phyloP scores from a whole-genome alignment of 1,284 basidiomycete genomes.

The Cutaneotrichosporon dermatis region DNA sequence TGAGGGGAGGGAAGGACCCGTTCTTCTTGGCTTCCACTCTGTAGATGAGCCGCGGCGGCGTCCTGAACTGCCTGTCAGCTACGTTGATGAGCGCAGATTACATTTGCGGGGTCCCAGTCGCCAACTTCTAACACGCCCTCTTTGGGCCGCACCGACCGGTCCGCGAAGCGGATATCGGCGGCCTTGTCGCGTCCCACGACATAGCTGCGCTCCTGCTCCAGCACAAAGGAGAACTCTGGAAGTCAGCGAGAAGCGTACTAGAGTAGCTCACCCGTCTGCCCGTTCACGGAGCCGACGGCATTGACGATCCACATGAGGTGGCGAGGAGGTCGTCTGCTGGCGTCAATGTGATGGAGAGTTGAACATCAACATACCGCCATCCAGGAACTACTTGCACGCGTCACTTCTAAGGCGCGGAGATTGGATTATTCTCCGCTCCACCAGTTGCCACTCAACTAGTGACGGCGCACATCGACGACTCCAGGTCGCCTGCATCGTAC shows the following conservation, averaged over 20 bases:
- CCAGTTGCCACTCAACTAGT: slow-evolving; percentile 2
- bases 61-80: slow-evolving; percentile 13
- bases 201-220: slow-evolving; percentile 36
- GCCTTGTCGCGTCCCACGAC: slow-evolving; percentile 32
- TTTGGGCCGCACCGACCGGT: slow-evolving; percentile 20
- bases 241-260: slow-evolving; percentile 5
- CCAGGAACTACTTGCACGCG: neutral
- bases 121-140: slow-evolving; percentile 34
- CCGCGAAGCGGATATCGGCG: slow-evolving; percentile 32
- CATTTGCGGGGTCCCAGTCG: slow-evolving; percentile 36
- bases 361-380: neutral
- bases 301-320: neutral
- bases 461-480: neutral
- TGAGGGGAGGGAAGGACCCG: slow-evolving; percentile 20
- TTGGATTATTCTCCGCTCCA: neutral
- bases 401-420: neutral
- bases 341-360: no score
- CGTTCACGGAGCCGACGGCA: slow-evolving; percentile 39
- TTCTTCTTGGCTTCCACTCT: slow-evolving; percentile 29
- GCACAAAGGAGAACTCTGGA: slow-evolving; percentile 41
- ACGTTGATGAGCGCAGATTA: slow-evolving; percentile 17
- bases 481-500: neutral
- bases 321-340: no score
- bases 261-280: slow-evolving; percentile 37
- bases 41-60: slow-evolving; percentile 27